Evolutionary conservation across 2,329 filamentous ascomycete species (phyloP), one percentile per base, ranked within the genome.

Genomic region (Pestalotiopsis sp.): DNA sequence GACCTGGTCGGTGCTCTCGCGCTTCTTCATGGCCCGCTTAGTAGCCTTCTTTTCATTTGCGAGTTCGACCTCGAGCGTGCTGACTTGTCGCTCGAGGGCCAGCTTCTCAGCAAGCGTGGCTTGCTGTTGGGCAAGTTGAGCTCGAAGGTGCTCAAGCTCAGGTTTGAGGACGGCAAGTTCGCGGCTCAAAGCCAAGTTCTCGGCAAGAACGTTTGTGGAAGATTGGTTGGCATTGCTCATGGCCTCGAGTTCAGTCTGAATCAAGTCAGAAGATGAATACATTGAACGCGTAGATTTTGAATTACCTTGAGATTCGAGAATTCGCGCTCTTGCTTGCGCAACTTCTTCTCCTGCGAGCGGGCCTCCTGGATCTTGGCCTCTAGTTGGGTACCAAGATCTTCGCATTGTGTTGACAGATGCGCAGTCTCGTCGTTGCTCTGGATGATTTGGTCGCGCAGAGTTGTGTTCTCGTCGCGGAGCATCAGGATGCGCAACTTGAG

Each of bases 1-100:
- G 17, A 75, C 75, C 71, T 78, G 71, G 67, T 80, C 76, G 77
- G 79, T 74, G 84, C 74, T 72, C 81, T 82, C 66, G 80, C 82
- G 71, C 76, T 78, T 81, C 57, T 82, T 76, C 4, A 79, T 77
- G 3, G 85, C 86, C 64, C 90, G 87, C 71, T 90, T 87, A 9
- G 87, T 83, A 3, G 89, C 86, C n/a, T 89, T 87, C 77, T 89
- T 95, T 76, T 96, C 93, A 71, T 92, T 93, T 71, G 94, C 93
- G 2, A 97, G 84, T 73, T 97, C 92, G 57, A 93, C 89, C 77
- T 97, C 92, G 2, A 94, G 79, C 1, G 91, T 89, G 74, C 86
- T 91, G 35, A 97, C 79, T 78, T 96, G 92, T 60, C 92, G 90
- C 75, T 96, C 91, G 14, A 98, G 81, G 1, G 91, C 86, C 59